A percentile compares a stretch with the other conserved stretches of the same genome.
Evolutionary conservation across 768 basidiomycete genomes (phyloP).

Genomic region (Polyporus arcularius): DNA sequence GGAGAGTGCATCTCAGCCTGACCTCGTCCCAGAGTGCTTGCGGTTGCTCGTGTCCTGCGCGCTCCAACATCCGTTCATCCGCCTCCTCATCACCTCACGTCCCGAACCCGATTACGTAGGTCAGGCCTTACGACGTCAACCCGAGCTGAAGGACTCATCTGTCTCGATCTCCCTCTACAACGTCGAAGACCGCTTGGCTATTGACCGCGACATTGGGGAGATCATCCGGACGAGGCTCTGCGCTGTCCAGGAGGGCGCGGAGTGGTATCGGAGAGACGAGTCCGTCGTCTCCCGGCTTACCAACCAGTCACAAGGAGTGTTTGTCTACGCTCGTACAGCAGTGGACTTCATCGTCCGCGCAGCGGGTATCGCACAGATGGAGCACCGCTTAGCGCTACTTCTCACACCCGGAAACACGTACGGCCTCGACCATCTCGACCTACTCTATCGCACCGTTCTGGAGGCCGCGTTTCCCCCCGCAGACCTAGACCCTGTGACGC

Average conservation of each 20-base stretch:
- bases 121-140: not conserved
- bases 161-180: not conserved
- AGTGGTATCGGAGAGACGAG: not conserved
- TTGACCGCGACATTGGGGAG: not conserved
- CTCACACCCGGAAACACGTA: not conserved
- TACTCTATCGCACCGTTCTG: conserved; percentile 1
- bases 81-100: not conserved
- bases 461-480: not conserved
- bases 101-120: not conserved
- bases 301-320: not conserved
- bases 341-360: not conserved
- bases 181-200: not conserved
- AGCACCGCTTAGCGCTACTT: not conserved
- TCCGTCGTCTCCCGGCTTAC: not conserved
- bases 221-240: not conserved
- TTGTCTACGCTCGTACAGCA: not conserved
- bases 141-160: no score
- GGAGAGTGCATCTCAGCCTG: not conserved
- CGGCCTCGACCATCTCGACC: not conserved
- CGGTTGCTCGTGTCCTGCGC: not conserved
- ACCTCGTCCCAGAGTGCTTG: conserved; percentile 1
- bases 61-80: not conserved
- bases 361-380: not conserved
- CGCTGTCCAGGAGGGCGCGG: not conserved
- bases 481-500: not conserved